phyloP scores from a whole-genome alignment of 2,329 filamentous ascomycete genomes.

The Penicillium palitans region DNA sequence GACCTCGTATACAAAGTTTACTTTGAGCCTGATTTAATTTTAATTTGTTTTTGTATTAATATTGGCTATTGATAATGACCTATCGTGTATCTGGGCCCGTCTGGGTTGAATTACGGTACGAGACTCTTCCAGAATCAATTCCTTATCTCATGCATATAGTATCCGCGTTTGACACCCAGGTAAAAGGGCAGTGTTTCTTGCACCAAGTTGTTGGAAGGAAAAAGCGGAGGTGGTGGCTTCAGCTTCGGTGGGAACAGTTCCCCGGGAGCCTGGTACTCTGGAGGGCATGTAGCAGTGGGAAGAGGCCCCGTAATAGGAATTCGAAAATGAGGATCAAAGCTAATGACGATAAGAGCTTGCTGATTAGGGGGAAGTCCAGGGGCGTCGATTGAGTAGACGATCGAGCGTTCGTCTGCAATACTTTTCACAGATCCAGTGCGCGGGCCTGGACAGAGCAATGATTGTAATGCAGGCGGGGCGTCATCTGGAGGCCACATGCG shows the following conservation, averaged over 20 bases:
- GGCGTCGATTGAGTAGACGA: slow-evolving; percentile 42
- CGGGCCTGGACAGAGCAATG: slow-evolving; percentile 42
- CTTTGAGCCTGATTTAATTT: neutral
- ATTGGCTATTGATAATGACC: neutral
- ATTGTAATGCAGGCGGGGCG: slow-evolving; percentile 38
- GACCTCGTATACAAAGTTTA: neutral
- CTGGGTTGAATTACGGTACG: neutral
- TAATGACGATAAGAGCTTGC: slow-evolving; percentile 41
- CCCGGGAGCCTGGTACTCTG: neutral
- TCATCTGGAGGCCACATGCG: slow-evolving; percentile 46
- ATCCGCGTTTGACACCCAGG: slow-evolving; percentile 19
- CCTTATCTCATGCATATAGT: slow-evolving; percentile 18
- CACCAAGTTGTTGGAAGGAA: neutral
- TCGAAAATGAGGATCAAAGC: slow-evolving; percentile 41
- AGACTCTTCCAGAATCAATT: neutral
- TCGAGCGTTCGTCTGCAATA: slow-evolving; percentile 41
- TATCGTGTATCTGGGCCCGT: neutral
- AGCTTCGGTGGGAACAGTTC: neutral
- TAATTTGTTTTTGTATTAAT: neutral
- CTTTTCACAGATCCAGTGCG: slow-evolving; percentile 37
- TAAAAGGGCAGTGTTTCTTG: slow-evolving; percentile 18
- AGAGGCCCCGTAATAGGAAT: slow-evolving; percentile 23
- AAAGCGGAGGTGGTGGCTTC: neutral
- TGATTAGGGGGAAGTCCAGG: slow-evolving; percentile 23
- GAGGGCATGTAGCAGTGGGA: neutral